Percentiles rank a stretch among this genome's conserved stretches.
These are phyloP conservation scores for Tuber umbilicatum DNA, from an alignment of 495 filamentous ascomycete genomes.

Conservation along the genomic window DNA sequence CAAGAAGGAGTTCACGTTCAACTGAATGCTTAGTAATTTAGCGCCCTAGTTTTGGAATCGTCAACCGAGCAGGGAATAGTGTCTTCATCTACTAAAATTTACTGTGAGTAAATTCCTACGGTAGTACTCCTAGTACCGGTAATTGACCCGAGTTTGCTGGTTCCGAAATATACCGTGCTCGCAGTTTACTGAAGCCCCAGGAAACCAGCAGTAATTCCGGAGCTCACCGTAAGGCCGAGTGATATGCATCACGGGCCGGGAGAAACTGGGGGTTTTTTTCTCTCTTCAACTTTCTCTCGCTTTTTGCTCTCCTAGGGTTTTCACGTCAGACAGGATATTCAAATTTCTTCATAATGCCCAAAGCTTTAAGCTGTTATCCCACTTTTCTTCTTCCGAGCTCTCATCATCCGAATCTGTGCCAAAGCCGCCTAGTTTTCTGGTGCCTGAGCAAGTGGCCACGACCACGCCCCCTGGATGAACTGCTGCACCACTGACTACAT, in stretches of 20 bases:
- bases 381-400: conserved; percentile 7
- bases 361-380: conserved; percentile 40
- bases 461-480: conserved; percentile 34
- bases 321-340: neutral
- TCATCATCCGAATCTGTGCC: conserved; percentile 7
- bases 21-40: neutral
- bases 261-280: neutral
- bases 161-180: neutral
- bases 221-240: neutral
- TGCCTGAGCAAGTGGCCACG: conserved; percentile 38
- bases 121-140: too few relatives aligned
- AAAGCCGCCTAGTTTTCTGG: conserved; percentile 23
- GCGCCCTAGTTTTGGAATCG: neutral
- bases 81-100: too few relatives aligned
- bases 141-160: neutral
- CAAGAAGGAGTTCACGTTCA: neutral
- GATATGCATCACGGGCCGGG: neutral
- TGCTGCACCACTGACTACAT: conserved; percentile 36
- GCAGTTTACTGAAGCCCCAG: neutral
- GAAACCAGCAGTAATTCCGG: neutral
- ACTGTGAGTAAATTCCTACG: too few relatives aligned
- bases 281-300: neutral
- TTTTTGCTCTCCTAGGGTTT: neutral
- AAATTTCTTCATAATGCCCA: conserved; percentile 21
- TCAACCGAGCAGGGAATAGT: too few relatives aligned